Base-by-base conservation (phyloP, 1,284 basidiomycete genomes). In the Singerocomus inundabilis region DNA sequence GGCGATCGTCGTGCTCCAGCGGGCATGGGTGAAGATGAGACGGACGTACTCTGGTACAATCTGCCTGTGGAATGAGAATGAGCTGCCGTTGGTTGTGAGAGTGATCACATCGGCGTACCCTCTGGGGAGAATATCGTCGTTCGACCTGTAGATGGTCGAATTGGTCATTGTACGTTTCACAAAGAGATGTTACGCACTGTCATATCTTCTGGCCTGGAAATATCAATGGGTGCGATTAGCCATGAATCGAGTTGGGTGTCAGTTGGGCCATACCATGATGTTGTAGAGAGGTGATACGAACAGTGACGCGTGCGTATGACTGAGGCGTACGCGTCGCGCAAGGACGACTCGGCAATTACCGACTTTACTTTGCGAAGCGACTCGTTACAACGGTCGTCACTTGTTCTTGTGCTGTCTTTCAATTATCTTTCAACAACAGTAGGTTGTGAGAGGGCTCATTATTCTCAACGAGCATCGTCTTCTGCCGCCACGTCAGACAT, bases 51-150 rank as follows among this genome's bases (percentile, higher is more conserved):
- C 77, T 94, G 92, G 71, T 93, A 94, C 54, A 94, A 73, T 58
- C 92, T 88, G 58, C 92, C 92, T 94, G 57, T 9, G 3, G 45
- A 16, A 32, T 16, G 24, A 4, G 18, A 30, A 35, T 38, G 35
- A 58, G 57, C 32, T 11, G 32, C 49, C 44, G 47, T 15, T 25
- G 35, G 29, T 21, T 4, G 30, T 2, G 25, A 31, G 25, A 30
- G 41, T 41, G 45, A 53, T 46, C 46, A 38, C 25, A 30, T n/a
- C n/a, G 45, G 46, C 83, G 61, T 64, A 91, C 92, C 93, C 73
- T 96, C 93, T 39, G 93, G 93, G 50, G 93, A 95, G 81, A 96
- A 96, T 75, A 94, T 95, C 48, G 93, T 96, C 59, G 93, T 96
- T 61, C 93, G 85, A 72, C 89, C 88, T 91, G 66, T 50, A 40